These are phyloP conservation scores for Raddia distichophylla DNA, from an alignment of 176 grass and related monocot species.

Conservation along the genomic window DNA sequence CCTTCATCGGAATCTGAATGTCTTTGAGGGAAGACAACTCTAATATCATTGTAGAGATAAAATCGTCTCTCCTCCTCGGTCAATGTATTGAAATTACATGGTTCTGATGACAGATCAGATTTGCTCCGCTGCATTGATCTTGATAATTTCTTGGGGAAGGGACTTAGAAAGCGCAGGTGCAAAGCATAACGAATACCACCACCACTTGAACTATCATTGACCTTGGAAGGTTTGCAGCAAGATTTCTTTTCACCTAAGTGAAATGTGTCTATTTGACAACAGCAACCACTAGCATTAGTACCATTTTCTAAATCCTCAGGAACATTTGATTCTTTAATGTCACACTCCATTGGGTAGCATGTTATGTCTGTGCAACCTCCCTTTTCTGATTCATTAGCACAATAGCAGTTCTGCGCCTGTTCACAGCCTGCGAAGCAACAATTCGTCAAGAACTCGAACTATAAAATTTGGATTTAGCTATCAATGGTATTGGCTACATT, in stretches of 20 bases:
- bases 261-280: conserved; percentile 44
- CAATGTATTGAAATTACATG: background rate
- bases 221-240: conserved; percentile 53
- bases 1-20: conserved; percentile 95
- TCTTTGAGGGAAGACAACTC: conserved; percentile 94
- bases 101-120: conserved; percentile 60
- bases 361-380: background rate
- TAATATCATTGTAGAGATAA: conserved; percentile 95
- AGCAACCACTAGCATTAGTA: conserved; percentile 33
- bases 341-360: conserved; percentile 46
- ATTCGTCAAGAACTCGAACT: conserved; percentile 31
- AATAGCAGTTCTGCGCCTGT: conserved; percentile 30
- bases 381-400: conserved; percentile 30
- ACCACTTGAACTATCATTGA: conserved; percentile 63
- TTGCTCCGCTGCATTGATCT: conserved; percentile 68
- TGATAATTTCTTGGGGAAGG: conserved; percentile 56
- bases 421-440: conserved; percentile 53
- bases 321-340: conserved; percentile 34
- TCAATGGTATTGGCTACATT: conserved; percentile 53
- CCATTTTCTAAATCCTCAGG: conserved; percentile 35
- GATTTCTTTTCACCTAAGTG: conserved; percentile 39
- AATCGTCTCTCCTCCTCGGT: conserved; percentile 62
- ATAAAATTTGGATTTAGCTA: conserved; percentile 37
- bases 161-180: conserved; percentile 88
- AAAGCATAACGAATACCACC: conserved; percentile 89